A percentile compares a stretch with the other conserved stretches of the same genome.
Conservation (phyloP, 164 flowering plant genomes). For the Vitis cinerea region DNA sequence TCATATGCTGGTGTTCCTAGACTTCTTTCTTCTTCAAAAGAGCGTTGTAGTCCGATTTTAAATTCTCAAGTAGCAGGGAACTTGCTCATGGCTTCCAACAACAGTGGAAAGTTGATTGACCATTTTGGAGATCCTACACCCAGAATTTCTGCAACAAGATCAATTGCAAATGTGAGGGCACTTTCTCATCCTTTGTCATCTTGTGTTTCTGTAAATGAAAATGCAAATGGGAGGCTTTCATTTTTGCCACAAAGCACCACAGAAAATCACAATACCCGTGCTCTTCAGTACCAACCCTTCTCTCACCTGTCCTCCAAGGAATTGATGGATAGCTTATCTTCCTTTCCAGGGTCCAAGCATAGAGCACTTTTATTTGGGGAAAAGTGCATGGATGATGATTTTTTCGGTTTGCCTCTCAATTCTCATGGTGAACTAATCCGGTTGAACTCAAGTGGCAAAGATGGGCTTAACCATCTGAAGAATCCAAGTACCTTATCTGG, state of each 20-base stretch:
- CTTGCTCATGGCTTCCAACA: slow-evolving; percentile 15
- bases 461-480: slow-evolving; percentile 22
- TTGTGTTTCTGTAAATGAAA: slow-evolving; percentile 15
- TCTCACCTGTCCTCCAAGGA: slow-evolving; percentile 26
- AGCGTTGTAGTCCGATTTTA: slow-evolving; percentile 5
- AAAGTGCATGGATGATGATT: slow-evolving; percentile 23
- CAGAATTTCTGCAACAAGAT: slow-evolving; percentile 17
- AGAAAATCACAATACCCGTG: slow-evolving; percentile 10
- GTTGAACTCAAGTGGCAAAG: slow-evolving; percentile 31
- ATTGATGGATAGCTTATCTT: slow-evolving; percentile 17
- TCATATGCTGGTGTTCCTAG: slow-evolving; percentile 20
- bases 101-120: slow-evolving; percentile 18
- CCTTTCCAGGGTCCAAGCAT: slow-evolving; percentile 30
- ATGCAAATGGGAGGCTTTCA: slow-evolving; percentile 15
- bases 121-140: slow-evolving; percentile 17
- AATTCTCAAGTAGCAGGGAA: slow-evolving; percentile 16
- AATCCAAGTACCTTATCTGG: slow-evolving; percentile 13
- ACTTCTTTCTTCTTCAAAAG: slow-evolving; percentile 10
- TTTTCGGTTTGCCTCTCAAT: slow-evolving; percentile 65
- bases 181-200: slow-evolving; percentile 24
- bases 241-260: slow-evolving; percentile 9
- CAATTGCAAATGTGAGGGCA: slow-evolving; percentile 13
- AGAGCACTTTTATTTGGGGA: slow-evolving; percentile 19
- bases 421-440: slow-evolving; percentile 62
- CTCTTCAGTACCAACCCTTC: slow-evolving; percentile 20